Base-by-base conservation (phyloP, 2,329 filamentous ascomycete species). In the Aspergillus chevalieri region DNA sequence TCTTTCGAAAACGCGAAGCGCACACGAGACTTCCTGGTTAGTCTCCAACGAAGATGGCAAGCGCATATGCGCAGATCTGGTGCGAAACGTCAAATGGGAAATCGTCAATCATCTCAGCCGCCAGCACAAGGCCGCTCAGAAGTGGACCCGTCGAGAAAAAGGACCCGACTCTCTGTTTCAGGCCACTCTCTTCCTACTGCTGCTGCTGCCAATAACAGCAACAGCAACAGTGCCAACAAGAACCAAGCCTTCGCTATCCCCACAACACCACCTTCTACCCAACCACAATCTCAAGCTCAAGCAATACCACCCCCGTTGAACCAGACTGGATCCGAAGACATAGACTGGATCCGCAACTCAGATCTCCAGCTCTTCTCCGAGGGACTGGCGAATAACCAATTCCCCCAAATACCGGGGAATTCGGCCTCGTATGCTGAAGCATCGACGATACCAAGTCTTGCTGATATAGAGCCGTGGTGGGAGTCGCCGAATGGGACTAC, bases 1-100 rank as follows among this genome's bases (percentile, higher is more conserved):
- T 71, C 64, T 0, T 71, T 70, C 30, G 68, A 70, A 12, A 71
- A 68, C 38, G 71, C 71, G 0, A 70, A 70, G 49, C 65, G 68
- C 7, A 69, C 68, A 1, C 62, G 67, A 10, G 68, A 70, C 33
- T 69, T 67, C 47, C 59, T 71, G 1, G 65, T 70, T 6, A 66
- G 61, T 10, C 55, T 71, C 1, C 68, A 70, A 46, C 61, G 66
- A n/a, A 57, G 67, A 45, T 71, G 68, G 68, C 67, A 69, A 48
- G 59, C 64, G 6, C 63, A 65, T 28, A 65, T 68, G 61, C 63
- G 62, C 17, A 57, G 64, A n/a, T 57, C 61, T 1, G 63, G 62
- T 17, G 52, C 62, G 0, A 68, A 68, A 47, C 57, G 66, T 7
- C 65, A 65, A 22, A 59, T 61, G 12, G 64, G 58, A 39, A 59